These are phyloP conservation scores for Tuber borchii DNA, from an alignment of 495 filamentous ascomycete genomes.

Conservation along the genomic window DNA sequence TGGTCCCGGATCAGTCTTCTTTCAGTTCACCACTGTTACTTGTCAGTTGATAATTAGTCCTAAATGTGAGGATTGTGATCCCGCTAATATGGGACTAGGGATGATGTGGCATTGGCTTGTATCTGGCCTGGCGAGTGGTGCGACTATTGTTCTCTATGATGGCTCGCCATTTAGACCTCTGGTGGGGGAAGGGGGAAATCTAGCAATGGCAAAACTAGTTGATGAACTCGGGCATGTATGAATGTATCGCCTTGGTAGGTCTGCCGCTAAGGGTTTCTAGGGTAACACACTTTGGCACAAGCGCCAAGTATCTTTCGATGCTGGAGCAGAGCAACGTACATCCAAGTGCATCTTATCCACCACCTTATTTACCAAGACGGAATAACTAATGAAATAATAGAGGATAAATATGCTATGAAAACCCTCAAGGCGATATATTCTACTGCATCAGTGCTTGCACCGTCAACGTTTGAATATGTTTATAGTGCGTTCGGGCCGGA, in stretches of 20 bases:
- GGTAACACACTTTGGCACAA: conserved; percentile 88
- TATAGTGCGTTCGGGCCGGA: conserved; percentile 66
- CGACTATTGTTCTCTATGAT: conserved; percentile 78
- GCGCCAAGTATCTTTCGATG: conserved; percentile 83
- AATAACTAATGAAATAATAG: conserved; percentile 4
- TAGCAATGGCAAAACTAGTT: conserved; percentile 64
- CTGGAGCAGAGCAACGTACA: conserved; percentile 72
- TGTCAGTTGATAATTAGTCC: conserved; percentile 38
- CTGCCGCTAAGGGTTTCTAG: conserved; percentile 41
- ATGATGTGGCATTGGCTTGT: conserved; percentile 95
- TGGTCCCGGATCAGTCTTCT: conserved; percentile 57
- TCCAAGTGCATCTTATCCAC: conserved; percentile 51
- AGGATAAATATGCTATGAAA: conserved; percentile 44
- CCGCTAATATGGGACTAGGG: conserved; percentile 10
- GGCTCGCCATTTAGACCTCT: conserved; percentile 75
- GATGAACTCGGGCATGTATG: conserved; percentile 52
- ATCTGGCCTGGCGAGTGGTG: conserved; percentile 69
- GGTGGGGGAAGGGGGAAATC: conserved; percentile 53
- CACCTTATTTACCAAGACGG: conserved; percentile 25
- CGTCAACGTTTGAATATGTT: conserved; percentile 85
- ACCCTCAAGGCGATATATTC: conserved; percentile 73
- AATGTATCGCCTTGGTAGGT: conserved; percentile 37
- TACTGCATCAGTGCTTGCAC: conserved; percentile 83
- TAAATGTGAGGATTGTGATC: not conserved
- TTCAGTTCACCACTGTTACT: conserved; percentile 83